Evolutionary conservation across 148 eudicot species (phyloP), one percentile per base, ranked within the genome.

Genomic region (Spergularia marina): DNA sequence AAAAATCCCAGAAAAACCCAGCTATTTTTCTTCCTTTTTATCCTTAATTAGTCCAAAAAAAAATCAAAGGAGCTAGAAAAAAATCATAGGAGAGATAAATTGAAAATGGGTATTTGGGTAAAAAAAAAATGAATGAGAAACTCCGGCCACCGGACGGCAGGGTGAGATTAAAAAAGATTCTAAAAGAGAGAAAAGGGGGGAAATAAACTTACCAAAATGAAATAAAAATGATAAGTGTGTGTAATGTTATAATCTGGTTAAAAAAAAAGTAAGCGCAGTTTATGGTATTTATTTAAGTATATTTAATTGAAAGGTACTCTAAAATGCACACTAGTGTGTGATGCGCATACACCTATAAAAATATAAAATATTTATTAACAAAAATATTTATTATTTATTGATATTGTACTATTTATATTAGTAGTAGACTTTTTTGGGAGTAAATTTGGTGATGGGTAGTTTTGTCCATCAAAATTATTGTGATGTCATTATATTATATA

Each of bases 381-480:
- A 0, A 49, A 40, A n/a, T 14, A 23, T 23, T 7, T 36, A 41
- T 14, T 20, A 20, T 23, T 17, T 17, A 21, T 55, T 7, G 59
- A 44, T 16, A 68, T 21, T 39, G 12, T 25, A 41, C 36, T 73
- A 13, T 72, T 55, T 73, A 7, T 36, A 16, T 36, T 55, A 34
- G 39, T 56, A 53, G 56, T 25, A 69, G 60, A 63, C 73, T 81
- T 68, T 72, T 75, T 82, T 73, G n/a, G 77, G 63, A 76, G 74
- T 80, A 82, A 82, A 83, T 82, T 85, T 85, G 85, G 82, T 78
- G 65, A 74, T 85, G 87, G 87, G 87, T 82, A 85, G 83, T 79
- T 85, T 79, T 74, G 85, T 85, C 85, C 78, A 76, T 84, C 25
- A 36, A 76, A 64, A 65, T 64, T 74, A 52, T 25, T 77, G 81